These are phyloP conservation scores for Kickxella alabastrina DNA, from an alignment of 192 early-diverging fungal genomes.

Conservation along the genomic window DNA sequence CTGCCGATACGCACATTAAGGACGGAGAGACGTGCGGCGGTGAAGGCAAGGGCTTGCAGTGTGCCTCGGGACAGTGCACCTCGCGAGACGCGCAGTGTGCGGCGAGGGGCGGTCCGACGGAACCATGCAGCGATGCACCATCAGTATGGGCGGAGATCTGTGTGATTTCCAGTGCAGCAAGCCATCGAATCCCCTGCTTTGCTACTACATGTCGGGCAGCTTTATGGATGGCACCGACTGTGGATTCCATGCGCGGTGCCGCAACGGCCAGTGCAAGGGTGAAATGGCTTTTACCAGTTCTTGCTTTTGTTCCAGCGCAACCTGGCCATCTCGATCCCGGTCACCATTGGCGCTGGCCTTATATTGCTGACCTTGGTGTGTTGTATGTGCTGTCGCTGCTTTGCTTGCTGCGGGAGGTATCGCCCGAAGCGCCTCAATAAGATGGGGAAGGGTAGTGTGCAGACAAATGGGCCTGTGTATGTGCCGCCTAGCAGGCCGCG, in stretches of 20 bases:
- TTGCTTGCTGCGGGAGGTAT: slow-evolving; percentile 28
- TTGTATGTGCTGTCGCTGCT: slow-evolving; percentile 44
- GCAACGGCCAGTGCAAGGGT: slow-evolving; percentile 57
- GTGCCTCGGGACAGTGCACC: slow-evolving; percentile 71
- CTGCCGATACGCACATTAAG: slow-evolving; percentile 57
- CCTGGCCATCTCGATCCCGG: slow-evolving; percentile 50
- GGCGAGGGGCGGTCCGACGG: slow-evolving; percentile 53
- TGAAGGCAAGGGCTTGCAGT: slow-evolving; percentile 30
- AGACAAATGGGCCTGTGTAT: background rate
- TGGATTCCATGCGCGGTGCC: slow-evolving; percentile 55
- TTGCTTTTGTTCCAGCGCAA: slow-evolving; percentile 52
- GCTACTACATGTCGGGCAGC: slow-evolving; percentile 57
- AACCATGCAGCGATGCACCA: slow-evolving; percentile 54
- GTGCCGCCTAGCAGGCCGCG: background rate
- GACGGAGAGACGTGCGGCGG: slow-evolving; percentile 68
- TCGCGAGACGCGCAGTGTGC: slow-evolving; percentile 67
- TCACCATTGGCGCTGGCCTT: slow-evolving; percentile 45
- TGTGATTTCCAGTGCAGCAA: slow-evolving; percentile 65
- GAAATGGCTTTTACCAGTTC: slow-evolving; percentile 57
- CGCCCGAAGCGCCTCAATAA: slow-evolving; percentile 13
- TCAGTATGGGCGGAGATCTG: slow-evolving; percentile 51
- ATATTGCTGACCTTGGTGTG: slow-evolving; percentile 28
- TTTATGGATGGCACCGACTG: slow-evolving; percentile 71
- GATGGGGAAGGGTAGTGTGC: too few species aligned
- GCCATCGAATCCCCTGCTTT: slow-evolving; percentile 43